phyloP scores from a whole-genome alignment of 2,329 filamentous ascomycete species.

The Peltaster fructicola region DNA sequence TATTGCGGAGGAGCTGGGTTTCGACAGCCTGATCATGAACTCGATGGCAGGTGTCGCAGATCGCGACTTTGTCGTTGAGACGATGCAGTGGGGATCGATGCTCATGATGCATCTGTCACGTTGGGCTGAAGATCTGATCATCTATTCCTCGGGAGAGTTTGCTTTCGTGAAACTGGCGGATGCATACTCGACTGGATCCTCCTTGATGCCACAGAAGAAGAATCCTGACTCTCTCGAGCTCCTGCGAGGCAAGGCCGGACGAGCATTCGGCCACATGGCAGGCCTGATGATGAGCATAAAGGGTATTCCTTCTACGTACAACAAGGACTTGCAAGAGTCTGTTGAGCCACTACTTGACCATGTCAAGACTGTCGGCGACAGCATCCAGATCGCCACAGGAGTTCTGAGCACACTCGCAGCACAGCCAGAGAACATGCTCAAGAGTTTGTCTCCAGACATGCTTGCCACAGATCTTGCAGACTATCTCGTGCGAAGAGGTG shows the following conservation, averaged over 20 bases:
- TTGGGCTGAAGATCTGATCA: conserved; percentile 73
- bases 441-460: conserved; percentile 67
- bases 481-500: conserved; percentile 45
- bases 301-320: conserved; percentile 66
- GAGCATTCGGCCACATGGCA: conserved; percentile 65
- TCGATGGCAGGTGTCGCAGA: conserved; percentile 60
- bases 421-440: conserved; percentile 58
- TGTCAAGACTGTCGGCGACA: conserved; percentile 66
- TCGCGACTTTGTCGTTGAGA: conserved; percentile 69
- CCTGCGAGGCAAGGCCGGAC: conserved; percentile 58
- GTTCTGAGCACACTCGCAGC: conserved; percentile 57
- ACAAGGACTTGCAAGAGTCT: conserved; percentile 83
- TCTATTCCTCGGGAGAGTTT: conserved; percentile 63
- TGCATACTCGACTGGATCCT: conserved; percentile 61
- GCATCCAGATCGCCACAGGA: conserved; percentile 65
- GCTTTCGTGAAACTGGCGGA: conserved; percentile 60
- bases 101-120: conserved; percentile 65
- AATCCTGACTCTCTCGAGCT: conserved; percentile 60
- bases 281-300: conserved; percentile 62
- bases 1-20: conserved; percentile 66
- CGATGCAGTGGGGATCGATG: conserved; percentile 60
- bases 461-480: conserved; percentile 55
- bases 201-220: conserved; percentile 73
- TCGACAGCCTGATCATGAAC: conserved; percentile 58
- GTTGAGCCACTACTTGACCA: conserved; percentile 74